phyloP scores from a whole-genome alignment of 2,329 filamentous ascomycete species.

The Calonectria hongkongensis region DNA sequence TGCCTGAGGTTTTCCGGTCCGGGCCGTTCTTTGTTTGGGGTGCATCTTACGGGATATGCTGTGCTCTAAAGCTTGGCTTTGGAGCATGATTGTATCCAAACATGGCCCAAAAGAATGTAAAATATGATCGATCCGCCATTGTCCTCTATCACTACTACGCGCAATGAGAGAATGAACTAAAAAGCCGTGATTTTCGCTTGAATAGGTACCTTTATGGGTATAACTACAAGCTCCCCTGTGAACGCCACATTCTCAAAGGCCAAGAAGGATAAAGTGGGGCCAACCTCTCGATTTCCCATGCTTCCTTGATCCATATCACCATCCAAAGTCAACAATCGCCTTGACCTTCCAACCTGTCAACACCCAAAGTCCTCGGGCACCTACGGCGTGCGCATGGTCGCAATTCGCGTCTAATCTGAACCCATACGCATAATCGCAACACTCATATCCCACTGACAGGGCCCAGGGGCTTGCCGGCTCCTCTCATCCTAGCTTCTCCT shows the following conservation, averaged over 20 bases:
- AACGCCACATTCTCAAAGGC: not conserved
- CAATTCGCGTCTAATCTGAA: not conserved
- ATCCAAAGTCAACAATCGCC: not conserved
- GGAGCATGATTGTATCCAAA: too few species aligned
- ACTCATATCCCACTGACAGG: not conserved
- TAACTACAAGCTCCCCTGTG: not conserved
- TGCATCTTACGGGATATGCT: too few species aligned
- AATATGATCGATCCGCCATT: too few species aligned
- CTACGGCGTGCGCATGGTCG: not conserved
- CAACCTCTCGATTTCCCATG: not conserved
- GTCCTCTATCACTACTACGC: too few species aligned
- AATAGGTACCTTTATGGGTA: not conserved
- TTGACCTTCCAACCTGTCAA: not conserved
- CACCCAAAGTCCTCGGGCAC: not conserved
- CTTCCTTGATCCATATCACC: not conserved
- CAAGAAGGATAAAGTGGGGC: slow-evolving; percentile 1
- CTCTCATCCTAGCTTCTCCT: not conserved
- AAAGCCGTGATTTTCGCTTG: not conserved
- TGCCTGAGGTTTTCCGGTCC: too few species aligned
- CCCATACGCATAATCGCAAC: not conserved
- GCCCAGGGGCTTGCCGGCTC: not conserved
- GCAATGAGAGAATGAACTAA: too few species aligned
- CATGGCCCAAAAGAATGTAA: too few species aligned
- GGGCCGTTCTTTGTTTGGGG: too few species aligned
- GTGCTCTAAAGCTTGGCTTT: too few species aligned